phyloP scores from a whole-genome alignment of 768 basidiomycete genomes.

The Sarcodon sp. region DNA sequence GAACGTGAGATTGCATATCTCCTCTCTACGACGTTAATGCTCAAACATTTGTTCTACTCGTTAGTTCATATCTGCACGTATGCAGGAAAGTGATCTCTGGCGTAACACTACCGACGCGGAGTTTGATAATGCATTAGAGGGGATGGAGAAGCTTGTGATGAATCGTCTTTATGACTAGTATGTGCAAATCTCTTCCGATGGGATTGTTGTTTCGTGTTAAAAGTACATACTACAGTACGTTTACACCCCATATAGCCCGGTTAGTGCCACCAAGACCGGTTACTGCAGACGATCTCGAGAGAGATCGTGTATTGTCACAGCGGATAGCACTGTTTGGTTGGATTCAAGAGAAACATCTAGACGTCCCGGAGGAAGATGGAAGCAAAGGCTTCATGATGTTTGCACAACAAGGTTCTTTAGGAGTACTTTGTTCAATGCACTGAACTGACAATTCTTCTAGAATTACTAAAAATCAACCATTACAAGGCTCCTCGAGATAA shows the following conservation, averaged over 20 bases:
- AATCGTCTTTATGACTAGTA: slow-evolving; percentile 93
- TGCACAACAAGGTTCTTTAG: slow-evolving; percentile 64
- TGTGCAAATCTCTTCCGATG: slow-evolving; percentile 18
- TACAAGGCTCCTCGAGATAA: slow-evolving; percentile 99
- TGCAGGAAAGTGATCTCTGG: slow-evolving; percentile 82
- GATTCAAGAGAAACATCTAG: slow-evolving; percentile 82
- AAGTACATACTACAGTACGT: slow-evolving; percentile 46
- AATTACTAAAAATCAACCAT: slow-evolving; percentile 92
- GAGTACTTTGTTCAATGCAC: not conserved
- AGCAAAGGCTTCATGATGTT: slow-evolving; percentile 78
- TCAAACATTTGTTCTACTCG: not conserved
- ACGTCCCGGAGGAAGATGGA: slow-evolving; percentile 70
- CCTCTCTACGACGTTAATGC: not conserved
- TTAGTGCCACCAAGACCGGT: slow-evolving; percentile 60
- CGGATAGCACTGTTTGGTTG: slow-evolving; percentile 86
- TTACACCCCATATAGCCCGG: slow-evolving; percentile 72
- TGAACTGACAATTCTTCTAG: slow-evolving; percentile 22
- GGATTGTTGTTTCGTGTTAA: not conserved
- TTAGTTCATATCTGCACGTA: slow-evolving; percentile 83
- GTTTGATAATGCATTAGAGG: slow-evolving; percentile 95
- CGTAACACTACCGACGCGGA: slow-evolving; percentile 63
- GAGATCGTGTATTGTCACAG: slow-evolving; percentile 82
- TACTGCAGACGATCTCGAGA: slow-evolving; percentile 92
- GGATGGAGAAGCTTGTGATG: slow-evolving; percentile 99
- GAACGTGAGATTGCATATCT: slow-evolving; percentile 34